Evolutionary conservation across 2,329 filamentous ascomycete species (phyloP), one percentile per base, ranked within the genome.

Genomic region (Fusarium euwallaceae): DNA sequence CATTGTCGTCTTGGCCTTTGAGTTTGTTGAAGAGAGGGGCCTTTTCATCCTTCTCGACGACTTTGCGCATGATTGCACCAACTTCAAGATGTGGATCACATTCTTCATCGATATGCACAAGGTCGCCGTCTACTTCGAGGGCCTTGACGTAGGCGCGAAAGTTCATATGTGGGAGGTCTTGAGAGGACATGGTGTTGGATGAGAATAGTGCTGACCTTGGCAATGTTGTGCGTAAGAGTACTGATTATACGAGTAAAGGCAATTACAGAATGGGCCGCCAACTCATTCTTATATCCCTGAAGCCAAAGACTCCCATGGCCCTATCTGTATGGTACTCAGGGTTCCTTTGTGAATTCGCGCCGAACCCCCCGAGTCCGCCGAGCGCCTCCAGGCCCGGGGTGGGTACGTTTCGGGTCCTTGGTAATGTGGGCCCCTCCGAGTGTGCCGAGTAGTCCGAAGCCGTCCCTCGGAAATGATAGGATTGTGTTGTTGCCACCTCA

Each of bases 21-120:
- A 89, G 69, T 39, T 88, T 89, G 77, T 88, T 87, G 82, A 89
- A 88, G 0, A 89, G 80, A 0, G 87, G 86, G 0, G 87, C 87
- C 45, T 84, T 86, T 55, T 84, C 83, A 41, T 87, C 75, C 0
- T 76, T 84, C 70, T 89, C 87, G 48, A 82, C 84, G 4, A 84
- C 86, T n/a, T 78, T 80, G 12, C 87, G 81, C 14, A 84, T 86
- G 53, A 88, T 87, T 6, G 87, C 87, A 2, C 80, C 84, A 0
- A 81, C 83, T 74, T 88, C 86, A 29, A 88, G 82, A 59, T 87
- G 68, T 4, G 86, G 83, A 63, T 88, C 84, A 8, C 84, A 76
- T 51, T 84, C 81, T 6, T 80, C 72, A 62, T 84, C 81, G 70
- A 87, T 87, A 48, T 87, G 84, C 29, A 83, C 81, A 2, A 88